phyloP scores from a whole-genome alignment of 2,329 filamentous ascomycete species.

The Tolypocladium pustulatum region DNA sequence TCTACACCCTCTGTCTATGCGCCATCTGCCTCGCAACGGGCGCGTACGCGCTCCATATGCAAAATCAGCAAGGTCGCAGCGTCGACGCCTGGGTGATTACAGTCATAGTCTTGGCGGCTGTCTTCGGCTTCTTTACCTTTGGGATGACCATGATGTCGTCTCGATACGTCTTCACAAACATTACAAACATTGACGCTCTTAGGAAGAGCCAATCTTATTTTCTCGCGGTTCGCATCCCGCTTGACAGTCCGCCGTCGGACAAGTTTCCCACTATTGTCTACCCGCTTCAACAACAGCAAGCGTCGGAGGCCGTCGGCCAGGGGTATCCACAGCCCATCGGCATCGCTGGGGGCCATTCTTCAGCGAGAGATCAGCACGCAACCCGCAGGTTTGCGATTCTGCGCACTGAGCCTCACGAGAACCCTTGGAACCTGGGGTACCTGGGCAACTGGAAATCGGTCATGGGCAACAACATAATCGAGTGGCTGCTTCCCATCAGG shows the following conservation, averaged over 20 bases:
- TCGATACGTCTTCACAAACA: constrained; percentile 60
- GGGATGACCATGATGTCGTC: constrained; percentile 68
- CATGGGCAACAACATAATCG: constrained; percentile 60
- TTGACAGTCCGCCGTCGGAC: constrained; percentile 28
- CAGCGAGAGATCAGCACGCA: constrained; percentile 33
- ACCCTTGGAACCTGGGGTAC: constrained; percentile 72
- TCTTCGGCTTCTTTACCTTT: constrained; percentile 73
- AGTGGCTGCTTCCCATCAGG: constrained; percentile 74
- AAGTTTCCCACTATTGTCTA: constrained; percentile 46
- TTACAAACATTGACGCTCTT: constrained; percentile 77
- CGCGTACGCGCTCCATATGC: constrained; percentile 51
- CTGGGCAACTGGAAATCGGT: constrained; percentile 65
- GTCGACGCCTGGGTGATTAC: constrained; percentile 55
- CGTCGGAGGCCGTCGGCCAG: not conserved
- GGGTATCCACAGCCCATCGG: constrained; percentile 15
- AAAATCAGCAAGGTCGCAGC: constrained; percentile 27
- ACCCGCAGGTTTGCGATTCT: constrained; percentile 70
- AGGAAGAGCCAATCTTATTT: constrained; percentile 53
- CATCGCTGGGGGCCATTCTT: not conserved
- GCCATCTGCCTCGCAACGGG: constrained; percentile 51
- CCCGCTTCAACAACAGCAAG: constrained; percentile 30
- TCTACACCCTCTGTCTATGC: constrained; percentile 62
- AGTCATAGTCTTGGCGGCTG: constrained; percentile 50
- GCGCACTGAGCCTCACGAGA: constrained; percentile 61
- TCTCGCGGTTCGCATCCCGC: constrained; percentile 63